Evolutionary conservation across 1,284 basidiomycete genomes (phyloP), one percentile per base, ranked within the genome.

Genomic region (Boletus hoseneyae): DNA sequence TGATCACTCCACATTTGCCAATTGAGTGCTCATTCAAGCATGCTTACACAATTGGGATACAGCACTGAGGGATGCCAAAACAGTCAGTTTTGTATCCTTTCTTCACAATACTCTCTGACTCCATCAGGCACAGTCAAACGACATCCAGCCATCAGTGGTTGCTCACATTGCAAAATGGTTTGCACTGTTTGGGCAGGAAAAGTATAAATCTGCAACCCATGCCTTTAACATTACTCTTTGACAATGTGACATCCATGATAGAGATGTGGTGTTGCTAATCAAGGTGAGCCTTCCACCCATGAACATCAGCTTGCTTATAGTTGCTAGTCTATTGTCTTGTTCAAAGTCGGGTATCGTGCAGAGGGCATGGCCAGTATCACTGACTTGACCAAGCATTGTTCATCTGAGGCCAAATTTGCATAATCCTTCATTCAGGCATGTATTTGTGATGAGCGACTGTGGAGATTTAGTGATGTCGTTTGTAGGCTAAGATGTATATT

Each of bases 161-260:
- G 53, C 47, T 51, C 36, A 55, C 3, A 25, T 53, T 10, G 53
- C 52, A 3, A 55, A 51, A 15, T 52, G 52, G 1, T 43, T 53
- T 35, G 47, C 47, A 11, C 23, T 53, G 7, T 53, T 55, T 15
- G 52, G 52, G 25, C 25, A 43, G 18, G 51, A n/a, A 39, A 39
- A 51, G 29, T 53, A 53, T 21, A 35, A 25, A 36, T 11, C 8
- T 39, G 52, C 52, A 12, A 25, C 36, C 18, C 33, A 38, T n/a
- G 52, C 52, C 6, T 56, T 53, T 4, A 45, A 36, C 15, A 2
- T 15, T 45, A 47, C 52, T 18, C 27, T 53, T 40, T 41, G 48
- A 29, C 40, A 55, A 23, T 55, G 52, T 12, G 53, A 53, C 8
- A 15, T 27, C 10, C 35, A 16, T n/a, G 52, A 56, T 29, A 53